These are phyloP conservation scores for Alternaria metachromatica DNA, from an alignment of 2,329 filamentous ascomycete genomes.

Conservation along the genomic window DNA sequence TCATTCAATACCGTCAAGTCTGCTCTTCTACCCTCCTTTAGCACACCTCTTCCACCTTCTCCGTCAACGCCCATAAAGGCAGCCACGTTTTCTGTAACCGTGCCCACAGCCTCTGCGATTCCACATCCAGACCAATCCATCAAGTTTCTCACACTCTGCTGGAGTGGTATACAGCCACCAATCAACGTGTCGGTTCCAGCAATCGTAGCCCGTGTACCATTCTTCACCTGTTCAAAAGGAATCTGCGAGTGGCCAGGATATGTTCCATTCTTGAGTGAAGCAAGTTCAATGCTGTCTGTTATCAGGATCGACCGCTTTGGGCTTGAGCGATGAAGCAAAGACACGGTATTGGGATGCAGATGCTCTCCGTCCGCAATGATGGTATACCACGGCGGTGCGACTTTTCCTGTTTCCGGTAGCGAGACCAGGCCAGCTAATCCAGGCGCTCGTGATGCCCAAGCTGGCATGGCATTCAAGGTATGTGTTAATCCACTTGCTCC, in stretches of 20 bases:
- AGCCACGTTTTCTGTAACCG: slow-evolving; percentile 59
- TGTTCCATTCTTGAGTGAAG: slow-evolving; percentile 58
- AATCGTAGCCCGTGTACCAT: slow-evolving; percentile 58
- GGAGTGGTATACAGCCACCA: slow-evolving; percentile 59
- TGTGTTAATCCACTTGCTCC: slow-evolving; percentile 62
- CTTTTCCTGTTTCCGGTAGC: slow-evolving; percentile 26
- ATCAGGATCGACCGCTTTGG: slow-evolving; percentile 59
- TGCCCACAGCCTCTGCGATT: slow-evolving; percentile 57
- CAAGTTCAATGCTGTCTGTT: slow-evolving; percentile 63
- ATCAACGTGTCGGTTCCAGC: slow-evolving; percentile 62
- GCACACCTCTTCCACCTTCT: slow-evolving; percentile 50
- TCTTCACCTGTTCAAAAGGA: slow-evolving; percentile 57
- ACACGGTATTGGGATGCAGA: slow-evolving; percentile 58
- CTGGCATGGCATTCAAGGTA: slow-evolving; percentile 62
- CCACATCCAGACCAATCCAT: slow-evolving; percentile 56
- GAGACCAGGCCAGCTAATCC: slow-evolving; percentile 56
- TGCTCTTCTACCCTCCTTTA: slow-evolving; percentile 55
- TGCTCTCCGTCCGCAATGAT: slow-evolving; percentile 63
- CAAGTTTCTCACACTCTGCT: slow-evolving; percentile 59
- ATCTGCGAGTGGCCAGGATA: slow-evolving; percentile 62
- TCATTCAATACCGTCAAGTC: slow-evolving; percentile 59
- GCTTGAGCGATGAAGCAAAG: slow-evolving; percentile 56
- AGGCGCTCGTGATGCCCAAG: slow-evolving; percentile 58
- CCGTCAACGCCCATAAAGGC: slow-evolving; percentile 57
- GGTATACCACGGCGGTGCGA: slow-evolving; percentile 56